Evolutionary conservation across 768 basidiomycete genomes (phyloP), one percentile per base, ranked within the genome.

Genomic region (Hypsizygus marmoreus): DNA sequence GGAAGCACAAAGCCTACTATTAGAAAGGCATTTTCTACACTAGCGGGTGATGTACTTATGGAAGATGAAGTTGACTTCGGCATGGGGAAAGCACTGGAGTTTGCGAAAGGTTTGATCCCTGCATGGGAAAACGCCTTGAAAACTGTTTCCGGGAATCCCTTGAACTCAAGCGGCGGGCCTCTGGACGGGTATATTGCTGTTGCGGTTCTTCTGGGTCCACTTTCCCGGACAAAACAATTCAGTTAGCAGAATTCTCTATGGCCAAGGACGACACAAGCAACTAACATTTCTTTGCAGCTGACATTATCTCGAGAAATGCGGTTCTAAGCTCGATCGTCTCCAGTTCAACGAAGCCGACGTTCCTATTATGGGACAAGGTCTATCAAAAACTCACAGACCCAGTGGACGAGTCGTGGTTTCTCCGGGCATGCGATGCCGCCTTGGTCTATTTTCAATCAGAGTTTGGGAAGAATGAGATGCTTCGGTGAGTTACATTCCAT

Each of bases 361-460:
- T 97, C 68, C 64, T 97, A 30, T 56, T 95, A 11, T 91, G 82
- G 81, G 93, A 95, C 42, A 93, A 89, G 61, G 82, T 91, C 0
- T 93, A 91, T 57, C 80, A 84, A 47, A 92, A 90, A 60, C 53
- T 86, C 12, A 67, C 71, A 6, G 76, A 80, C 5, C 55, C 72
- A 0, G 75, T 76, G 2, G 91, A 91, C 12, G 83, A 91, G 44
- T 57, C 54, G 10, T 97, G 94, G 95, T 65, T 97, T 1, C 66
- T 91, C 11, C 76, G 84, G 24, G 86, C 88, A 0, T 60, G 75
- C 7, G 73, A 85, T 43, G 77, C 74, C 3, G 66, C 75, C 2
- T 45, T 83, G 6, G 54, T 64, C 4, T 75, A 63, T 59, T 79
- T 80, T 56, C 70, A 70, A 32, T 48, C 56, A 1, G 81, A 87